Base-by-base conservation (phyloP, 768 basidiomycete species). In the Rhodotorula graminis region DNA sequence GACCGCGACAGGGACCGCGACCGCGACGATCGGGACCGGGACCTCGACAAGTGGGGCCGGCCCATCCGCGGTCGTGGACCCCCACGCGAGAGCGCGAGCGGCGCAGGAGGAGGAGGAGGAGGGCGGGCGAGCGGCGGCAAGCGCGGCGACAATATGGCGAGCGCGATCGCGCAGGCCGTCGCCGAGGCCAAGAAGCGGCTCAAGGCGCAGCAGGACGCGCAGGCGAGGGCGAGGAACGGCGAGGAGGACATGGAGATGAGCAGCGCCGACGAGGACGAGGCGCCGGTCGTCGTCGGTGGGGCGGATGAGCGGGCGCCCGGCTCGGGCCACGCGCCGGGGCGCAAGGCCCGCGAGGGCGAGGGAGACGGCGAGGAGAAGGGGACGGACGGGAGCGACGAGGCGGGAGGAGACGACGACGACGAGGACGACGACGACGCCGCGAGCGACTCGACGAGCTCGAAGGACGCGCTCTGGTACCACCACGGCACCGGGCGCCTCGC, bases 221-320 rank as follows among this genome's bases (percentile, higher is more conserved):
- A 23, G 42, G 33, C 55, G 29, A 44, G 16, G 25, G 16, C 23
- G 58, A 16, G n/a, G 58, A 27, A 71, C 31, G 70, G 61, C 49
- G 76, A 76, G 53, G 72, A 49, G 31, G 76, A 77, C 56, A 74
- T 77, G 72, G 73, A 77, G 50, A 56, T 74, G 16, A 29, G 27
- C 11, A 46, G 40, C 18, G 65, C 53, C 1, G 66, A 77, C 9
- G 71, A 46, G 15, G 37, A 37, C 9, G 71, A 46, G 15, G 37
- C 4, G 37, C 4, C 37, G 37, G 37, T 9, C 5, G 37, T 4
- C 37, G 37, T 4, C 37, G 9, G 37, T 4, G 37, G 37, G 37
- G 4, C 37, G 5, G 37, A 37, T 4, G 5, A 9, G 5, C 37
- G 37, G 37, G 37, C 37, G 37, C 37, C 37, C 5, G 37, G 37